Base-by-base conservation (phyloP, 768 basidiomycete species). In the Phylloporus arenicola region DNA sequence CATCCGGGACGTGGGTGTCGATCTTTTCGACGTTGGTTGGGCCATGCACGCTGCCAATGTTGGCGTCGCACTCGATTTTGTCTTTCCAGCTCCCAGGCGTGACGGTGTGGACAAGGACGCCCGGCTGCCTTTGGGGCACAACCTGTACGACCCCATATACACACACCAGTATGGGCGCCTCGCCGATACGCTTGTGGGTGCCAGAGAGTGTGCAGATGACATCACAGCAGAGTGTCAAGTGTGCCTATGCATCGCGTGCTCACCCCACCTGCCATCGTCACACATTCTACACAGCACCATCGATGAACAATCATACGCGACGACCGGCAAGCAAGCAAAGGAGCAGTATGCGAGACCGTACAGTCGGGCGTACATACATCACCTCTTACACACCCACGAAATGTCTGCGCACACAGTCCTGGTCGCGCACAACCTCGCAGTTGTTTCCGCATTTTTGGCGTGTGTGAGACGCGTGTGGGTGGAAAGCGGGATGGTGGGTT, bases 351-450 rank as follows among this genome's bases (percentile, higher is more conserved):
- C 60, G 22, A 68, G 70, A 1, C 66, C 73, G 2, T 71, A 70
- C 55, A 54, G 74, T 5, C 74, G 77, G 13, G 85, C 86, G 3
- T 94, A 93, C 57, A 45, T 91, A 27, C 89, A 94, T 62, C 91
- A 94, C 58, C 78, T 94, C 13, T 70, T 92, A 31, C 83, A 86
- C 45, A 91, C 91, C 6, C 92, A 93, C 65, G 92, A 94, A 65
- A 92, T 94, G 91, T 81, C 84, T 0, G 84, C 88, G 1, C 88
- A 93, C 57, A 62, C 88, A 4, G 65, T 92, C 20, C 77, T 93
- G 16, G 76, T 74, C 11, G 73, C 82, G 68, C 92, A 94, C 65
- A 94, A 93, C 57, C 72, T 90, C 25, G 63, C 77, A 1, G 77
- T 92, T 1, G 68, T 90, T 24, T 78, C 83, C 35, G 63, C 69